Evolutionary conservation across 352 stramenopile genomes (phyloP).

Genomic region (Phytophthora colocasiae): DNA sequence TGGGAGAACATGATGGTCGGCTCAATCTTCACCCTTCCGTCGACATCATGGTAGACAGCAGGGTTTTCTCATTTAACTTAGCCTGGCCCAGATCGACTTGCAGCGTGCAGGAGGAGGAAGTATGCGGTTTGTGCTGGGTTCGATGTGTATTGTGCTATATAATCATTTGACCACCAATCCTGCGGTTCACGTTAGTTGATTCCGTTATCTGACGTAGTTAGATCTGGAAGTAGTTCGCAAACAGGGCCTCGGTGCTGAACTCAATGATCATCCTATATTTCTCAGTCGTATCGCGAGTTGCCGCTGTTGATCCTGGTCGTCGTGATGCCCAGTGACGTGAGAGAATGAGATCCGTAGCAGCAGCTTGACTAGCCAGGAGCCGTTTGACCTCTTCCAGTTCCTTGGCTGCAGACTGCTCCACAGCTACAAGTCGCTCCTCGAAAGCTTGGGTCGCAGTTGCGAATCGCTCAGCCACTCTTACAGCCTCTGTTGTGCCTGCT

Average conservation of each 20-base stretch:
- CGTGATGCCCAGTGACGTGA: slow-evolving; percentile 57
- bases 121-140: slow-evolving; percentile 16
- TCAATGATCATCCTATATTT: not conserved
- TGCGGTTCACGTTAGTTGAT: too few relatives aligned
- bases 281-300: slow-evolving; percentile 29
- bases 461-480: slow-evolving; percentile 64
- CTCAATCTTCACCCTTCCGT: slow-evolving; percentile 59
- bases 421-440: slow-evolving; percentile 56
- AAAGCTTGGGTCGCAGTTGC: slow-evolving; percentile 59
- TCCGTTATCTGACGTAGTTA: not conserved
- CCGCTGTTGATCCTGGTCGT: slow-evolving; percentile 21
- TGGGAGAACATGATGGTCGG: slow-evolving; percentile 73
- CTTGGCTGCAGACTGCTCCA: slow-evolving; percentile 51
- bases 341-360: slow-evolving; percentile 59
- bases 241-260: not conserved
- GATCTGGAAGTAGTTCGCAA: not conserved
- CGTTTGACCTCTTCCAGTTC: slow-evolving; percentile 56
- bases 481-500: slow-evolving; percentile 61
- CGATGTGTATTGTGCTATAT: slow-evolving; percentile 38
- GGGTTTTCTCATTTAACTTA: slow-evolving; percentile 27
- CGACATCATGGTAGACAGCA: slow-evolving; percentile 30
- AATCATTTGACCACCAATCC: slow-evolving; percentile 12
- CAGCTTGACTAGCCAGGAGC: slow-evolving; percentile 49
- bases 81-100: slow-evolving; percentile 15
- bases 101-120: slow-evolving; percentile 2